phyloP scores from a whole-genome alignment of 2,329 filamentous ascomycete species.

The Hymenoscyphus salicellus region DNA sequence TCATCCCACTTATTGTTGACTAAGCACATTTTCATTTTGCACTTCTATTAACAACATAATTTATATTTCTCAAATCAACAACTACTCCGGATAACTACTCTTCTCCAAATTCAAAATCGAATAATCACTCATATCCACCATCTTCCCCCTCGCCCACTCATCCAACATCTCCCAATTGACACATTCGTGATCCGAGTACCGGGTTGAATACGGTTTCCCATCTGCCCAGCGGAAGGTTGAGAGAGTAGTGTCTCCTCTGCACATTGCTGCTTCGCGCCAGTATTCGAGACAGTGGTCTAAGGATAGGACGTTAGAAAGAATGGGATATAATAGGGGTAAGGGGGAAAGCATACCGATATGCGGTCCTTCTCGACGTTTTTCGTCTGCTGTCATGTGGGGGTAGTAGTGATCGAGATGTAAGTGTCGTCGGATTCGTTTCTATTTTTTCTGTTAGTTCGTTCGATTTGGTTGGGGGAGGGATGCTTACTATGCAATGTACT shows the following conservation, averaged over 20 bases:
- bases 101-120: slow-evolving; percentile 3
- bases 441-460: background rate
- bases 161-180: slow-evolving; percentile 12
- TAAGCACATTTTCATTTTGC: too few relatives aligned
- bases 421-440: slow-evolving; percentile 15
- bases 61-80: too few relatives aligned
- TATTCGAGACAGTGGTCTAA: slow-evolving; percentile 16
- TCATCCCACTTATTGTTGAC: too few relatives aligned
- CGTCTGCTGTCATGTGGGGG: slow-evolving; percentile 13
- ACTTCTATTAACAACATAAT: too few relatives aligned
- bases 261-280: slow-evolving; percentile 15
- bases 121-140: slow-evolving; percentile 10
- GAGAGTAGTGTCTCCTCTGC: slow-evolving; percentile 11
- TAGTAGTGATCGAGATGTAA: slow-evolving; percentile 14
- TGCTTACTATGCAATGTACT: slow-evolving; percentile 2
- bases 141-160: slow-evolving; percentile 8
- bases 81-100: background rate
- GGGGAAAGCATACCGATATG: slow-evolving; percentile 4
- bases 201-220: slow-evolving; percentile 12
- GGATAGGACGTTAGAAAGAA: background rate
- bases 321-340: background rate
- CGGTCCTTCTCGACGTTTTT: slow-evolving; percentile 6
- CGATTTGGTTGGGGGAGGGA: background rate
- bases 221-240: slow-evolving; percentile 14
- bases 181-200: slow-evolving; percentile 12